Percentiles rank a stretch among this genome's conserved stretches.
Conservation (phyloP, 768 basidiomycete species). For the Tricholomella constricta region DNA sequence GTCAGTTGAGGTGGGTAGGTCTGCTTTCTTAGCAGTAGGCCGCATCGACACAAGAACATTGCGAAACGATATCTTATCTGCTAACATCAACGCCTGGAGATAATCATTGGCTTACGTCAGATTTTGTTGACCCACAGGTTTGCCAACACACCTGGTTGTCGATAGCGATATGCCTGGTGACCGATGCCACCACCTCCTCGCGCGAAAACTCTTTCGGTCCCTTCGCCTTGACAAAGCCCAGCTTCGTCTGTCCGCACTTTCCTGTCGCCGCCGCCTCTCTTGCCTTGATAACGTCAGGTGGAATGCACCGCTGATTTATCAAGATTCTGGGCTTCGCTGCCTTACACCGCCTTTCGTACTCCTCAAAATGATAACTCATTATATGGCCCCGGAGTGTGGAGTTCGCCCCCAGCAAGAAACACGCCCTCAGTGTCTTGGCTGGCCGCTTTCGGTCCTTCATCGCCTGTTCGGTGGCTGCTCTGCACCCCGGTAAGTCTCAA, state of each 20-base stretch:
- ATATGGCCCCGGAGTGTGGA: neutral
- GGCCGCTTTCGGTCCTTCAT: neutral
- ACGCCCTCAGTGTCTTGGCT: neutral
- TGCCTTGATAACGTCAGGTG: neutral
- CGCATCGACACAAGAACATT: constrained; percentile 3
- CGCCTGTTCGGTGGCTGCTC: neutral
- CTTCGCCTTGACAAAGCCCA: constrained; percentile 1
- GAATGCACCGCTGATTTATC: neutral
- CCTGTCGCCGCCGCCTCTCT: neutral
- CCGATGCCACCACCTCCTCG: constrained; percentile 5
- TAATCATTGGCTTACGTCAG: neutral
- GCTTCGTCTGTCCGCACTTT: neutral
- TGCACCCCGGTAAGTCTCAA: neutral
- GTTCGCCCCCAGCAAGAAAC: neutral
- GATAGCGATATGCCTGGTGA: constrained; percentile 11
- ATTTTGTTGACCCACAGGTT: neutral
- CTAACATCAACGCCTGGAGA: neutral
- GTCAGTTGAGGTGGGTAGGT: constrained; percentile 1
- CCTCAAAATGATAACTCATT: neutral
- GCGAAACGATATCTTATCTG: neutral
- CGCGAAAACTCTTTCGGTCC: constrained; percentile 14
- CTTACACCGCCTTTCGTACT: constrained; percentile 1
- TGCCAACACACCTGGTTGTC: constrained; percentile 15
- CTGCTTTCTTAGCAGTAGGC: neutral
- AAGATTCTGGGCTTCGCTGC: neutral